These are phyloP conservation scores for Talaromyces funiculosus DNA, from an alignment of 2,329 filamentous ascomycete species.

Conservation along the genomic window DNA sequence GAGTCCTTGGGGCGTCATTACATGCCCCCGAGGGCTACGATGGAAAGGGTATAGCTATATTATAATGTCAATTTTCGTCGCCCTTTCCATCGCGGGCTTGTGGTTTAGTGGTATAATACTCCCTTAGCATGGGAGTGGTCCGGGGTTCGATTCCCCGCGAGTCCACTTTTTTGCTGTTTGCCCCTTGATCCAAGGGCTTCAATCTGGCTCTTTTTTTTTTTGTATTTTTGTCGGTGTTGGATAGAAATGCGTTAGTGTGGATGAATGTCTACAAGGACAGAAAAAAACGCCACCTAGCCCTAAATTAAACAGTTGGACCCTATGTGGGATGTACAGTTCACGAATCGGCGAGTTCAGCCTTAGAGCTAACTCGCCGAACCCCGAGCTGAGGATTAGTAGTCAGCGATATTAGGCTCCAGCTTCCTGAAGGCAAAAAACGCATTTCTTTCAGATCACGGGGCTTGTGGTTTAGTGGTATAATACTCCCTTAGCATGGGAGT, in stretches of 20 bases:
- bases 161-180: constrained; percentile 23
- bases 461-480: constrained; percentile 39
- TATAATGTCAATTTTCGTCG: neutral
- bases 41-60: no score
- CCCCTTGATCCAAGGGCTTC: neutral
- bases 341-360: neutral
- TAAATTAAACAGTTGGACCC: neutral
- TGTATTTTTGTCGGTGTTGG: no score
- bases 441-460: neutral
- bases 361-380: neutral
- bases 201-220: neutral
- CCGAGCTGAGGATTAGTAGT: no score
- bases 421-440: neutral
- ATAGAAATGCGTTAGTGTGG: no score
- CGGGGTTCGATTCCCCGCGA: constrained; percentile 40
- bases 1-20: neutral
- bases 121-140: constrained; percentile 40
- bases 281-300: no score
- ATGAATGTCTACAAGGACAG: no score
- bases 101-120: constrained; percentile 41
- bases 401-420: no score
- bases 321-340: neutral
- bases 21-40: neutral
- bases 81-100: constrained; percentile 4
- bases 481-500: constrained; percentile 39